phyloP scores from a whole-genome alignment of 2,329 filamentous ascomycete species.

The Blumeriella jaapii region DNA sequence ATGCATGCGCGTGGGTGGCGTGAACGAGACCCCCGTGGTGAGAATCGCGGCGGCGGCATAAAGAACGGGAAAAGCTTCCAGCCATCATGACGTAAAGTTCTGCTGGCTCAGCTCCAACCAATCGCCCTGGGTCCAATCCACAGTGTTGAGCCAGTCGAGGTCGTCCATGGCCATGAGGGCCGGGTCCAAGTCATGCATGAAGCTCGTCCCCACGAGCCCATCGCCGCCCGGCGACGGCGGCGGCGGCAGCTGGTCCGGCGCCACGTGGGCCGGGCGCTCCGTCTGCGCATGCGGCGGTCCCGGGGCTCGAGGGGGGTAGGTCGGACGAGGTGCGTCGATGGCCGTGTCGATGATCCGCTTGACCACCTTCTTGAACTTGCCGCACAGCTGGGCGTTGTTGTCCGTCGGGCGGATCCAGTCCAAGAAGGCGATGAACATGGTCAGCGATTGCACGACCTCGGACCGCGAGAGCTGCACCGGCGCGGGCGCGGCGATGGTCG shows the following conservation, averaged over 20 bases:
- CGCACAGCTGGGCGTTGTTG: slow-evolving; percentile 5
- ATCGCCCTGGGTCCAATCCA: slow-evolving; percentile 17
- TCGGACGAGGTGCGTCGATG: slow-evolving; percentile 7
- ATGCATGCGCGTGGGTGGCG: too few species aligned
- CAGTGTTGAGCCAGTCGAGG: slow-evolving; percentile 15
- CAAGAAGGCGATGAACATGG: slow-evolving; percentile 9
- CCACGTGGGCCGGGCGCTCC: too few species aligned
- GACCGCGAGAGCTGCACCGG: slow-evolving; percentile 4
- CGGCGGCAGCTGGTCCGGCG: slow-evolving; percentile 1
- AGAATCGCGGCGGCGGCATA: too few species aligned
- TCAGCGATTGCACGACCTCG: slow-evolving; percentile 7
- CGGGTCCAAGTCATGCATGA: slow-evolving; percentile 5
- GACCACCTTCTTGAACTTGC: slow-evolving; percentile 10
- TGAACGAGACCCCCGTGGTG: too few species aligned
- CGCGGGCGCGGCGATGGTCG: background rate
- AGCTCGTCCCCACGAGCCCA: background rate
- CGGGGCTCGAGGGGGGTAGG: background rate
- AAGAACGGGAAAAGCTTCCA: too few species aligned
- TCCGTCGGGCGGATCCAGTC: slow-evolving; percentile 10
- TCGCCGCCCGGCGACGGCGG: background rate
- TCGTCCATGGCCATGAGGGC: slow-evolving; percentile 6
- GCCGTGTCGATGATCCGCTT: slow-evolving; percentile 11
- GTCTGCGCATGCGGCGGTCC: background rate
- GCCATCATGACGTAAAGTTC: background rate
- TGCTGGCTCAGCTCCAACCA: slow-evolving; percentile 13